Evolutionary conservation across 495 filamentous ascomycete genomes (phyloP).

Genomic region (Xylaria curta): DNA sequence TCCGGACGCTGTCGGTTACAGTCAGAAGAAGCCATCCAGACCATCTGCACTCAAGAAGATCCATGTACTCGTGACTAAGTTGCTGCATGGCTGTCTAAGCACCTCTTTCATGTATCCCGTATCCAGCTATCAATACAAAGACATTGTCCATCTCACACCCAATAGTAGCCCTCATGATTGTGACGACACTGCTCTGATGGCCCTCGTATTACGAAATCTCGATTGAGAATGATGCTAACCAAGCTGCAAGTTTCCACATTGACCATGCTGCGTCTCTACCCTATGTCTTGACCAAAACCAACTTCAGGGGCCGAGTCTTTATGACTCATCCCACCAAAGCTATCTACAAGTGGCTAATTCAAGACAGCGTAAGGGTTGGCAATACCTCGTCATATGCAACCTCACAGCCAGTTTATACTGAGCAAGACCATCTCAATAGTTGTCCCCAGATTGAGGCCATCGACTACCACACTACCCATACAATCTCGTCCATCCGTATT

Average conservation of each 20-base stretch:
- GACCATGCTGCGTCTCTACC: slow-evolving; percentile 96
- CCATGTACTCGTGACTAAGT: slow-evolving; percentile 7
- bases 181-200: slow-evolving; percentile 29
- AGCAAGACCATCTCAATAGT: slow-evolving; percentile 90
- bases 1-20: slow-evolving; percentile 34
- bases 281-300: slow-evolving; percentile 96
- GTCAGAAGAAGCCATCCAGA: slow-evolving; percentile 17
- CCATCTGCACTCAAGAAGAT: not conserved
- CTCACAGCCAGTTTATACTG: slow-evolving; percentile 82
- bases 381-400: slow-evolving; percentile 78
- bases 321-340: slow-evolving; percentile 99
- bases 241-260: slow-evolving; percentile 80
- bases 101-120: slow-evolving; percentile 34
- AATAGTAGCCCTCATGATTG: slow-evolving; percentile 31
- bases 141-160: slow-evolving; percentile 33
- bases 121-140: slow-evolving; percentile 44
- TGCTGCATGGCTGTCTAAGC: slow-evolving; percentile 20
- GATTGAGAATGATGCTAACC: slow-evolving; percentile 38
- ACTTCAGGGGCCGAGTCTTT: slow-evolving; percentile 94
- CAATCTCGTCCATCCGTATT: slow-evolving; percentile 92
- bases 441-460: slow-evolving; percentile 95
- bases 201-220: slow-evolving; percentile 18
- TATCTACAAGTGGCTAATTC: slow-evolving; percentile 99
- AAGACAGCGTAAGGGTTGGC: slow-evolving; percentile 90
- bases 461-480: slow-evolving; percentile 97